phyloP scores from a whole-genome alignment of 768 basidiomycete genomes.

The Naganishia friedmannii region DNA sequence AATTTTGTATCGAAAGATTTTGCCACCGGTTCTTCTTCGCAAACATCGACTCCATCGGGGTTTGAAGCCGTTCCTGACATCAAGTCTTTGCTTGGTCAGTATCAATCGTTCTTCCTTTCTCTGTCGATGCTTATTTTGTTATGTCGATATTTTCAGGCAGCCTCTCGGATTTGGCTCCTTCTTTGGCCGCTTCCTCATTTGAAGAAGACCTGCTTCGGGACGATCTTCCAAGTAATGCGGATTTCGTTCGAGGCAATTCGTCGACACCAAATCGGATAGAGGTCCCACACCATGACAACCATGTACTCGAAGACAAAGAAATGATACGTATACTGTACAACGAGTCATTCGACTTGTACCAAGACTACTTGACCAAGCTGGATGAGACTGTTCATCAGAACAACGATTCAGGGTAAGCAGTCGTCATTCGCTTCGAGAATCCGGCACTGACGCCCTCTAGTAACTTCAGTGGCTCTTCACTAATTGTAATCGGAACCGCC shows the following conservation, averaged over 20 bases:
- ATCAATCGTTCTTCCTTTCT: neutral
- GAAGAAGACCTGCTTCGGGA: slow-evolving; percentile 85
- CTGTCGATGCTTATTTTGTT: slow-evolving; percentile 23
- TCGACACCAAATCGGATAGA: slow-evolving; percentile 51
- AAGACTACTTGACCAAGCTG: slow-evolving; percentile 58
- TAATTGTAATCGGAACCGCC: slow-evolving; percentile 20
- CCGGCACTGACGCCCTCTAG: neutral
- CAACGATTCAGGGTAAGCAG: neutral
- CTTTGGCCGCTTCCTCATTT: slow-evolving; percentile 43
- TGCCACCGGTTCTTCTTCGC: no score
- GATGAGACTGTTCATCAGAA: neutral
- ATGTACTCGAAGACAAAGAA: slow-evolving; percentile 69
- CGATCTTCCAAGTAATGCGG: slow-evolving; percentile 81
- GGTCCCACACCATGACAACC: neutral
- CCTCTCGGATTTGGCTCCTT: slow-evolving; percentile 10
- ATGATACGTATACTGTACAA: slow-evolving; percentile 74
- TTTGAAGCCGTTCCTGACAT: neutral
- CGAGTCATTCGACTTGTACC: slow-evolving; percentile 64
- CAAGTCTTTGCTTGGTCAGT: slow-evolving; percentile 1
- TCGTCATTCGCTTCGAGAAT: neutral
- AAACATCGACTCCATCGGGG: neutral
- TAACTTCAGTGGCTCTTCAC: neutral
- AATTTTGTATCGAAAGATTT: no score
- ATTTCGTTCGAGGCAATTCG: slow-evolving; percentile 74
- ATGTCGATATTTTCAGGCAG: slow-evolving; percentile 56